Conservation (phyloP, 345 rosid genomes). For the Eucalyptus curtisii region DNA sequence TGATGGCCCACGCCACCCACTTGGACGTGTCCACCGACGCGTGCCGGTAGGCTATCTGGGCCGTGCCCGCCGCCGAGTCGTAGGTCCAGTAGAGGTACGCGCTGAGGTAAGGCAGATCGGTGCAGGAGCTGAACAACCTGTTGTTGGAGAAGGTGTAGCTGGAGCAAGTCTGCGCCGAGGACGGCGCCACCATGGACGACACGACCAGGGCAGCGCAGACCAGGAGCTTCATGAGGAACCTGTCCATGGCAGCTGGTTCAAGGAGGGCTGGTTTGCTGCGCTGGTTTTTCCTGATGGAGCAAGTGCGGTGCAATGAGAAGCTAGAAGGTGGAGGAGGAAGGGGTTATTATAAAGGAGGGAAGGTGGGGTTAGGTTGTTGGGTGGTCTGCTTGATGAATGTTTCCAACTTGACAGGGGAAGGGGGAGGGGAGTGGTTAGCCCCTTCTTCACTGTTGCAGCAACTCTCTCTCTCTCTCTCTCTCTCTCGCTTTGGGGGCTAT, state of each 20-base stretch:
- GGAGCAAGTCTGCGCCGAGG: slow-evolving; percentile 47
- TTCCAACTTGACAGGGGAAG: slow-evolving; percentile 1
- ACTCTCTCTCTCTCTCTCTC: not conserved
- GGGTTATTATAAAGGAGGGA: not conserved
- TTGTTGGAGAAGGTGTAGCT: slow-evolving; percentile 50
- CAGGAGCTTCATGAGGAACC: not conserved
- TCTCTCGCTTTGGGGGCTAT: not conserved
- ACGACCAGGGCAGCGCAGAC: not conserved
- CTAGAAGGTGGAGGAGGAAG: not conserved
- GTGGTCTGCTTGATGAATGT: slow-evolving; percentile 13
- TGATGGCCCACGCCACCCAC: slow-evolving; percentile 95
- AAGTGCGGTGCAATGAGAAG: not conserved
- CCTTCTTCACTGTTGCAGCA: not conserved
- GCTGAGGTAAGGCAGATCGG: slow-evolving; percentile 60
- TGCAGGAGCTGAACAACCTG: slow-evolving; percentile 47
- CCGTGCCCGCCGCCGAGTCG: slow-evolving; percentile 35
- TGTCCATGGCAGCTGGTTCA: not conserved
- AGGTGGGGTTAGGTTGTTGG: not conserved
- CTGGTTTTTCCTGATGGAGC: not conserved
- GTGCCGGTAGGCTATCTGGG: slow-evolving; percentile 71
- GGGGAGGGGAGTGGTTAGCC: slow-evolving; percentile 35
- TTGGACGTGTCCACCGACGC: slow-evolving; percentile 22
- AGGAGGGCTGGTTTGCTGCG: not conserved
- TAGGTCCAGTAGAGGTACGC: slow-evolving; percentile 67
- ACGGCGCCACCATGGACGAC: not conserved